Conservation (phyloP, 495 filamentous ascomycete genomes). For the Darksidea phi region DNA sequence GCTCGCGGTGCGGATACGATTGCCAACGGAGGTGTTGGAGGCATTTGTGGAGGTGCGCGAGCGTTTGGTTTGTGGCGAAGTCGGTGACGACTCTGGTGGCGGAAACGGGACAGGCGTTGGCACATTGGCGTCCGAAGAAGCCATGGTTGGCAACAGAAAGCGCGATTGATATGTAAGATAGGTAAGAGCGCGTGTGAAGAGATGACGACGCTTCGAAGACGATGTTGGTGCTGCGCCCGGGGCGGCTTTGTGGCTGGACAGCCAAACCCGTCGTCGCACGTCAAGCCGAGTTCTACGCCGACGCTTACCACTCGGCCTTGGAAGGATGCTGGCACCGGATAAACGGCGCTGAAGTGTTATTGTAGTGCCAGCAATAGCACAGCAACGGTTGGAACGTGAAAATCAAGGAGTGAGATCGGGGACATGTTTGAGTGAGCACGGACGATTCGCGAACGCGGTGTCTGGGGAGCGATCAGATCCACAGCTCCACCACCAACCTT, state of each 20-base stretch:
- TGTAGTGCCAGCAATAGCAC: too few relatives aligned
- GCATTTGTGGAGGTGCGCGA: slow-evolving; percentile 36
- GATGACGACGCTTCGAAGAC: background rate
- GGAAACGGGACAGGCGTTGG: slow-evolving; percentile 28
- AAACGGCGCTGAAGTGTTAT: too few relatives aligned
- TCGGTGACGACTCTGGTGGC: slow-evolving; percentile 13
- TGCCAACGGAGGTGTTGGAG: slow-evolving; percentile 33
- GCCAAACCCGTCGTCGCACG: background rate
- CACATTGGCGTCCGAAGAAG: slow-evolving; percentile 12
- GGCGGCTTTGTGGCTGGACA: too few relatives aligned
- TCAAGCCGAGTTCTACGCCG: background rate
- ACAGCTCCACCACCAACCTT: too few relatives aligned
- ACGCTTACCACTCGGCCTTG: background rate
- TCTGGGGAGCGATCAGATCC: too few relatives aligned
- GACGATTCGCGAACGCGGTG: too few relatives aligned
- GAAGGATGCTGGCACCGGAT: background rate
- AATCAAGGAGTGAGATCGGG: too few relatives aligned
- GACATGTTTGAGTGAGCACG: too few relatives aligned
- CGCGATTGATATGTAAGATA: too few relatives aligned
- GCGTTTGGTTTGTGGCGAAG: background rate
- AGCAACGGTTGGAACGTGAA: too few relatives aligned
- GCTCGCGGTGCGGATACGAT: slow-evolving; percentile 45
- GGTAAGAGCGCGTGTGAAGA: too few relatives aligned
- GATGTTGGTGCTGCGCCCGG: too few relatives aligned
- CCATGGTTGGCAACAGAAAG: slow-evolving; percentile 15